These are phyloP conservation scores for Murraya paniculata DNA, from an alignment of 345 rosid species.

Conservation along the genomic window DNA sequence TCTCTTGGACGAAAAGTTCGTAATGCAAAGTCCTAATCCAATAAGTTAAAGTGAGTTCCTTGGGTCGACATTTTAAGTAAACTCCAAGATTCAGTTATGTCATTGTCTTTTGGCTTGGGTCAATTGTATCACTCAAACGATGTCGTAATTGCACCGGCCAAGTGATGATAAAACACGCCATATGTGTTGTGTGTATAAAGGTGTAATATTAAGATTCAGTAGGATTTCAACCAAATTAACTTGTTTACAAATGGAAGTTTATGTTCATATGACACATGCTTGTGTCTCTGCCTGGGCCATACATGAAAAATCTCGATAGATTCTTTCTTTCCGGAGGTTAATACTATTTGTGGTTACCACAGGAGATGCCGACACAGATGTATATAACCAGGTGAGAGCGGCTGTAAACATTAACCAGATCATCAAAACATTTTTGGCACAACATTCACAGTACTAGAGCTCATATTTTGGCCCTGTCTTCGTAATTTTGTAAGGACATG, in stretches of 20 bases:
- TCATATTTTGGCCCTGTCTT: not conserved
- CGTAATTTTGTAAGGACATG: no score
- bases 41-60: not conserved
- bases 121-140: not conserved
- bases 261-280: slow-evolving; percentile 2
- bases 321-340: not conserved
- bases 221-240: not conserved
- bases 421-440: not conserved
- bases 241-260: not conserved
- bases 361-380: not conserved
- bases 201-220: not conserved
- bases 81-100: not conserved
- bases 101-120: not conserved
- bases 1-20: not conserved
- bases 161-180: not conserved
- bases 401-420: not conserved
- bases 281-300: slow-evolving; percentile 4
- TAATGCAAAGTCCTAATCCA: not conserved
- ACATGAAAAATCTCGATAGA: slow-evolving; percentile 2
- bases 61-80: not conserved
- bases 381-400: not conserved
- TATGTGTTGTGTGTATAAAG: not conserved
- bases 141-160: not conserved
- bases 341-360: not conserved
- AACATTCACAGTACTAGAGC: not conserved